Evolutionary conservation across 2,329 filamentous ascomycete genomes (phyloP), one percentile per base, ranked within the genome.

Genomic region (Pseudocercospora musae): DNA sequence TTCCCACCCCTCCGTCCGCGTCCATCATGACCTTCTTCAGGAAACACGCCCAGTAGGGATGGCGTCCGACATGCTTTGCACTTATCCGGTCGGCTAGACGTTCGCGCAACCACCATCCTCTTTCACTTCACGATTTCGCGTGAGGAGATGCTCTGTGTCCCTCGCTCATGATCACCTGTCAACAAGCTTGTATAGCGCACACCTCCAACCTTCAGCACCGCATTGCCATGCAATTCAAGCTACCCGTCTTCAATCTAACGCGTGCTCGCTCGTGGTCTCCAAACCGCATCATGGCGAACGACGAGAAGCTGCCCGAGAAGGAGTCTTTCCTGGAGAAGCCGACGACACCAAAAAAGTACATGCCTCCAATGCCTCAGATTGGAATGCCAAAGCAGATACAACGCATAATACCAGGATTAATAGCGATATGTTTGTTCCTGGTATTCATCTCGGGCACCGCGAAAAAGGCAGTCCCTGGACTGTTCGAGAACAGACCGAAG

Each of bases 341-440:
- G 52, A 29, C 52, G 42, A 67, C 53, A 31, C 62, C 64, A 20
- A 59, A 63, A 52, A 67, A 68, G 7, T 68, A 65, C 59, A 59
- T 61, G 48, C 56, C 64, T 33, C 60, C 62, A 31, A 62, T 67
- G 33, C 69, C 68, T 5, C 65, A 65, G 52, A 66, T 72, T 27
- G 68, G 68, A 42, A 70, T 83, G 40, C 82, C 81, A 1, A 80
- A 79, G 20, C 81, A 82, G 62, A 74, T 84, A 62, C 77, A 80
- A 57, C 77, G 82, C 63, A 76, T 77, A 40, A 70, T 85, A 13
- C 78, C 80, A 2, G 72, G 82, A 18, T 83, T 82, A 67, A 64
- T 82, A 21, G 76, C 72, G 29, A 78, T 77, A 61, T 66, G 84
- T 7, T 70, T 79, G 49, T 60, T 83, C 18, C 63, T 84, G 42